Conservation (phyloP, 371 early-diverging fungal genomes). For the Furculomyces boomerangus region DNA sequence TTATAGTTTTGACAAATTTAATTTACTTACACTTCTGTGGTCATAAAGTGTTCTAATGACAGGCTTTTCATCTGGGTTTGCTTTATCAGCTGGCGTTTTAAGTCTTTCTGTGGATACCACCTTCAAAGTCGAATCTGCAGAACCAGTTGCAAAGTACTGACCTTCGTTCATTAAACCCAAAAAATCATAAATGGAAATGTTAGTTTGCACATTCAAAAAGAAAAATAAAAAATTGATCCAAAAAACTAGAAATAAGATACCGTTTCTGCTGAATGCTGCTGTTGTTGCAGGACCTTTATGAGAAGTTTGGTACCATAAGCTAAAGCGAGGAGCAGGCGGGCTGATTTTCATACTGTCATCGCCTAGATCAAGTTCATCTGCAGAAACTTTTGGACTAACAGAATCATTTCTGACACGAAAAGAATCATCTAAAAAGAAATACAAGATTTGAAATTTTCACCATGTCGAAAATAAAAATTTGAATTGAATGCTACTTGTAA, state of each 20-base stretch:
- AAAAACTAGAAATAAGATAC: not conserved
- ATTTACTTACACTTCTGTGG: conserved; percentile 34
- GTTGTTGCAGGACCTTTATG: conserved; percentile 23
- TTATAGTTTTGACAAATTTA: not conserved
- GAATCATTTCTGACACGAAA: not conserved
- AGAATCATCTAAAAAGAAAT: no score
- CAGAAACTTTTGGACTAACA: not conserved
- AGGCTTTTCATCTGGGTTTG: conserved; percentile 37
- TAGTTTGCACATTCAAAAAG: not conserved
- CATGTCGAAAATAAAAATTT: not conserved
- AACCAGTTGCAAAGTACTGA: conserved; percentile 74
- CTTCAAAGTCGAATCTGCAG: conserved; percentile 72
- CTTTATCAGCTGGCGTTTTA: conserved; percentile 37
- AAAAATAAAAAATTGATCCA: not conserved
- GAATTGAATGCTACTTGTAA: no score
- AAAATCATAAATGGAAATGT: not conserved
- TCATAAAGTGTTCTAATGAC: conserved; percentile 80
- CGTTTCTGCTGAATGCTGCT: conserved; percentile 22
- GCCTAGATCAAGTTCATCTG: not conserved
- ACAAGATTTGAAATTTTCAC: not conserved
- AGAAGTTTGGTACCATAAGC: conserved; percentile 18
- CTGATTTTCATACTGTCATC: not conserved
- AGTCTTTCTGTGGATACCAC: conserved; percentile 62
- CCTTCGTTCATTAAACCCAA: conserved; percentile 31
- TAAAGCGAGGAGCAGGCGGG: conserved; percentile 5